phyloP scores from a whole-genome alignment of 2,329 filamentous ascomycete species.

The Aureobasidium pullulans region DNA sequence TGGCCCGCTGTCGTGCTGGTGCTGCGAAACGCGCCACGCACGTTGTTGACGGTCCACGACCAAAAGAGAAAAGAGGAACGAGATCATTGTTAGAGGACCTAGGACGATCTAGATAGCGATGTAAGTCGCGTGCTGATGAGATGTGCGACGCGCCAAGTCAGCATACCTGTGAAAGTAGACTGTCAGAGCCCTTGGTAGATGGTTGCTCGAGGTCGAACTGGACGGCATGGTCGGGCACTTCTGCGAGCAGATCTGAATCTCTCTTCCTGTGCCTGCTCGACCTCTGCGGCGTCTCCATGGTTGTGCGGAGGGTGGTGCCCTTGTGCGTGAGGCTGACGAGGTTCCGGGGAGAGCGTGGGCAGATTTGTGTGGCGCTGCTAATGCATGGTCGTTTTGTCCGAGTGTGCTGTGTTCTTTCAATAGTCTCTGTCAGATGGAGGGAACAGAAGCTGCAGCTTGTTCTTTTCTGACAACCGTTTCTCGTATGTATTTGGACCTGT shows the following conservation, averaged over 20 bases:
- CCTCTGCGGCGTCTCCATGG: background rate
- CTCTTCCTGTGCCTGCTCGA: background rate
- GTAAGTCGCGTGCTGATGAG: slow-evolving; percentile 3
- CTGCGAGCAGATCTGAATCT: slow-evolving; percentile 7
- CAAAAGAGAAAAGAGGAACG: slow-evolving; percentile 58
- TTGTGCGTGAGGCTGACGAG: background rate
- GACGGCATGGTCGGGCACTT: slow-evolving; percentile 5
- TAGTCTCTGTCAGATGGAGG: slow-evolving; percentile 9
- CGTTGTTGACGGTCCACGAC: slow-evolving; percentile 54
- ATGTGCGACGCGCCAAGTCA: background rate
- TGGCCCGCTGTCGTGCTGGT: slow-evolving; percentile 28
- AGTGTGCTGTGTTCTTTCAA: background rate
- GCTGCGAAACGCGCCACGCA: slow-evolving; percentile 37
- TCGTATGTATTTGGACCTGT: background rate
- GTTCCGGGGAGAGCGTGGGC: background rate
- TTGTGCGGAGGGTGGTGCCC: background rate
- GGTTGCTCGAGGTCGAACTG: background rate
- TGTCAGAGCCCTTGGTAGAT: background rate
- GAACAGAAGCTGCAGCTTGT: slow-evolving; percentile 1
- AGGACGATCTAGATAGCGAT: slow-evolving; percentile 37
- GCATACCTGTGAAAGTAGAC: slow-evolving; percentile 4
- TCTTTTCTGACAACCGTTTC: slow-evolving; percentile 7
- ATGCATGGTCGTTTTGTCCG: slow-evolving; percentile 1
- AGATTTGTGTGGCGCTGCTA: slow-evolving; percentile 6
- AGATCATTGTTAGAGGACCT: slow-evolving; percentile 56